Percentiles rank a stretch among this genome's conserved stretches.
Conservation (phyloP, 1,139 yeast species). For the Lodderomyces elongisporus region DNA sequence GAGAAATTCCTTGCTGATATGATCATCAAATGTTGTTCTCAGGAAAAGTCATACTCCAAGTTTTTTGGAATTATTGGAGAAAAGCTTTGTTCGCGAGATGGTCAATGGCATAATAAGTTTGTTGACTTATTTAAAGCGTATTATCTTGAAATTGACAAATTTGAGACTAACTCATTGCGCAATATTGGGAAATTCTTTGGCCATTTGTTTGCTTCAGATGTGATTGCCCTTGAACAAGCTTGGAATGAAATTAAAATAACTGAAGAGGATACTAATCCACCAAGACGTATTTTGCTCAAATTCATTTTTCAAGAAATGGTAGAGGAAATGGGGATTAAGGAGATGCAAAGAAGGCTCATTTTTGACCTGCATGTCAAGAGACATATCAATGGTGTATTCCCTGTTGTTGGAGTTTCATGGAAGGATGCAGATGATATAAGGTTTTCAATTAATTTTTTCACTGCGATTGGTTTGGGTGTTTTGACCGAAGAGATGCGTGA, state of each 20-base stretch:
- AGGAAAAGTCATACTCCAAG: conserved; percentile 84
- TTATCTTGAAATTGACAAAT: conserved; percentile 57
- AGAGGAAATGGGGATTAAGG: conserved; percentile 65
- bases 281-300: conserved; percentile 77
- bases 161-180: conserved; percentile 68
- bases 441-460: conserved; percentile 84
- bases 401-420: conserved; percentile 37
- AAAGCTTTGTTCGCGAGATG: conserved; percentile 44
- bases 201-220: conserved; percentile 69
- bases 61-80: conserved; percentile 79
- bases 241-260: conserved; percentile 63
- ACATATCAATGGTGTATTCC: conserved; percentile 45
- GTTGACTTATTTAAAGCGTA: conserved; percentile 48
- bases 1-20: conserved; percentile 57
- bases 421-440: conserved; percentile 55
- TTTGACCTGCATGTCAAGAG: conserved; percentile 45
- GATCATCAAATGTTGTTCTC: conserved; percentile 78
- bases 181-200: conserved; percentile 88
- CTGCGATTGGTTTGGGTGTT: conserved; percentile 86
- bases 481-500: conserved; percentile 80
- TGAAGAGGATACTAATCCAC: conserved; percentile 70
- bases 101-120: conserved; percentile 56
- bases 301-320: conserved; percentile 76
- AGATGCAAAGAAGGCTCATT: conserved; percentile 43
- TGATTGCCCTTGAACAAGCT: conserved; percentile 38